A percentile compares a stretch with the other conserved stretches of the same genome.
These are phyloP conservation scores for Cladobotryum mycophilum DNA, from an alignment of 2,329 filamentous ascomycete genomes.

Conservation along the genomic window DNA sequence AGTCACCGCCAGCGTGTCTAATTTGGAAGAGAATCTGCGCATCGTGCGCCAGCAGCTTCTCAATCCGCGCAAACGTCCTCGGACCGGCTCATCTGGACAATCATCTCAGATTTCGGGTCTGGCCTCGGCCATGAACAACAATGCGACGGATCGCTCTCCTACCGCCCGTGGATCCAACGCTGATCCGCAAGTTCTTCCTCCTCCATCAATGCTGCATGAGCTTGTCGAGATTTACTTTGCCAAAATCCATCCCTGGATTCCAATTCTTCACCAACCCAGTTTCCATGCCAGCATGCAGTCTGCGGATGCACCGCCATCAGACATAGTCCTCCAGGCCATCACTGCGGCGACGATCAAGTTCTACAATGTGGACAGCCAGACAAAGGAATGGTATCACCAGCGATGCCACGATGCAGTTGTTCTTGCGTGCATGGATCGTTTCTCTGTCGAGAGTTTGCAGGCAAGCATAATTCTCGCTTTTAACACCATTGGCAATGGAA, in stretches of 20 bases:
- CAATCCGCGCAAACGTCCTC: slow-evolving; percentile 4
- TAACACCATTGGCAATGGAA: slow-evolving; percentile 17
- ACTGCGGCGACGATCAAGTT: slow-evolving; percentile 10
- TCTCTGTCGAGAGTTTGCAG: slow-evolving; percentile 28
- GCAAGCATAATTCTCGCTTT: slow-evolving; percentile 29
- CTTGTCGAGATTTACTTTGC: slow-evolving; percentile 9
- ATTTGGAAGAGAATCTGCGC: slow-evolving; percentile 5
- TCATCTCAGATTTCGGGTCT: not conserved
- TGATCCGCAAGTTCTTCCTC: slow-evolving; percentile 4
- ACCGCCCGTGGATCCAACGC: not conserved
- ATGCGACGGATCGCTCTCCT: not conserved
- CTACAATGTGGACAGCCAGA: slow-evolving; percentile 9
- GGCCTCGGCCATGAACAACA: not conserved
- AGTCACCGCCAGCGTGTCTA: not conserved
- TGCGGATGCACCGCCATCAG: slow-evolving; percentile 3
- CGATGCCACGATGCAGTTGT: slow-evolving; percentile 11
- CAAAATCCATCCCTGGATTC: slow-evolving; percentile 11
- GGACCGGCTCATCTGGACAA: not conserved
- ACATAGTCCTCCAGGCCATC: slow-evolving; percentile 9
- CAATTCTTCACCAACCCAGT: slow-evolving; percentile 8
- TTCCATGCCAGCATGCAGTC: slow-evolving; percentile 5
- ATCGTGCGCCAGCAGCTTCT: slow-evolving; percentile 9
- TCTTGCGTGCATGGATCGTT: slow-evolving; percentile 10
- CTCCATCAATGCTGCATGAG: slow-evolving; percentile 8
- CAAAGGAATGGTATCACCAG: slow-evolving; percentile 9